Base-by-base conservation (phyloP, 2,329 filamentous ascomycete genomes). In the Cercospora beticola region DNA sequence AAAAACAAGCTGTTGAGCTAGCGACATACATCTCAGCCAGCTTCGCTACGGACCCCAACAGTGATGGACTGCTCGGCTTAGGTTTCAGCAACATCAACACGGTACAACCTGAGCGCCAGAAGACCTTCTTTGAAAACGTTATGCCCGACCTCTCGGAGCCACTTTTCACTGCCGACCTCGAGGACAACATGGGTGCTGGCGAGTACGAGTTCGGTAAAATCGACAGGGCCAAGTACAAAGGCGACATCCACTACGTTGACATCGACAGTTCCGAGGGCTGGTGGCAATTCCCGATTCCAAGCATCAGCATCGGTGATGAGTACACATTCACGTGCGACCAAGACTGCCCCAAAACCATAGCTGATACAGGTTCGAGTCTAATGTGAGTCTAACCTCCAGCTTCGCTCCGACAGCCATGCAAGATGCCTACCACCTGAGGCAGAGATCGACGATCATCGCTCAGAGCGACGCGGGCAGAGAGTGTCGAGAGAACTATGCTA, bases 161-260 rank as follows among this genome's bases (percentile, higher is more conserved):
- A 0, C 81, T 94, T 49, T 91, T 94, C 80, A 92, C 90, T 0
- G 90, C 89, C 26, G 86, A 90, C 69, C 83, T 94, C 56, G 86
- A 87, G 75, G 84, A 86, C 46, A 71, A 85, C 68, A 82, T 83
- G 57, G 72, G 73, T 58, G 68, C 69, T 8, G 91, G 91, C 57
- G 84, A 86, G 31, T 94, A 92, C 80, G 89, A 92, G 76, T 94
- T 94, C 74, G 92, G 92, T 69, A 84, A 79, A 73, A 88, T 94
- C 74, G 89, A 94, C 77, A 76, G 75, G 1, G 81, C 81, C 66
- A 88, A 91, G 74, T 91, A 90, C 78, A 82, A 78, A 1, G 91
- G 90, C 36, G 74, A 84, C 4, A 84, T 94, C 74, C 79, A 83
- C 23, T 92, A 88, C 77, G 83, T 88, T 21, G 81, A 85, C 9